These are phyloP conservation scores for Nicotiana otophora DNA, from an alignment of 257 asterid species.

Conservation along the genomic window DNA sequence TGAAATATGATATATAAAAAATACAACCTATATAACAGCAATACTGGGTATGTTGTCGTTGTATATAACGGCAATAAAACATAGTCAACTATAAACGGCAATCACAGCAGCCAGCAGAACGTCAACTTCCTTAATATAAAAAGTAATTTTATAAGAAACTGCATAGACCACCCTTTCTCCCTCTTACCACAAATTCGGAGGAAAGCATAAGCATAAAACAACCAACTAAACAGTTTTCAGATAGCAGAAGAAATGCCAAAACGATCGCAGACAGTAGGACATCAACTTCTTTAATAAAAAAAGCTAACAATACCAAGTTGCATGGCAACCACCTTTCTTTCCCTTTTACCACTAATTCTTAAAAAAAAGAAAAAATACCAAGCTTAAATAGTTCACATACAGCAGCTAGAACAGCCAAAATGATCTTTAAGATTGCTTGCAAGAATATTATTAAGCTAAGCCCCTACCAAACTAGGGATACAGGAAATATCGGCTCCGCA, in stretches of 20 bases:
- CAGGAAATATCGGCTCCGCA: background rate
- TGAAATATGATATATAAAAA: no score
- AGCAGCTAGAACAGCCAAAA: background rate
- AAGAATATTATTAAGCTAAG: background rate
- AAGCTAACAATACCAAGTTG: background rate
- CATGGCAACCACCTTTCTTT: background rate
- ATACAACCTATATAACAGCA: no score
- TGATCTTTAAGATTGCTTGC: background rate
- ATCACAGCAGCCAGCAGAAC: background rate
- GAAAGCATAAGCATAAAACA: background rate
- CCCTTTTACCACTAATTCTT: background rate
- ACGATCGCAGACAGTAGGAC: background rate
- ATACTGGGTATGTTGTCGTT: no score
- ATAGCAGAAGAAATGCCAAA: background rate
- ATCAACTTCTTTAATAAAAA: background rate
- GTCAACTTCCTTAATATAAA: background rate
- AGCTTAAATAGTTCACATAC: background rate
- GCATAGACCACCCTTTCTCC: background rate
- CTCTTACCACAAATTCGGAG: background rate
- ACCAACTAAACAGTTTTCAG: background rate
- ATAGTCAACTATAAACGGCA: no score
- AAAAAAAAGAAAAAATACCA: background rate
- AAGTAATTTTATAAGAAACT: background rate
- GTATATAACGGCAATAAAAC: no score
- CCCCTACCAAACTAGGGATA: background rate